These are phyloP conservation scores for Paecilomyces fulvus DNA, from an alignment of 2,329 filamentous ascomycete genomes.

Conservation along the genomic window DNA sequence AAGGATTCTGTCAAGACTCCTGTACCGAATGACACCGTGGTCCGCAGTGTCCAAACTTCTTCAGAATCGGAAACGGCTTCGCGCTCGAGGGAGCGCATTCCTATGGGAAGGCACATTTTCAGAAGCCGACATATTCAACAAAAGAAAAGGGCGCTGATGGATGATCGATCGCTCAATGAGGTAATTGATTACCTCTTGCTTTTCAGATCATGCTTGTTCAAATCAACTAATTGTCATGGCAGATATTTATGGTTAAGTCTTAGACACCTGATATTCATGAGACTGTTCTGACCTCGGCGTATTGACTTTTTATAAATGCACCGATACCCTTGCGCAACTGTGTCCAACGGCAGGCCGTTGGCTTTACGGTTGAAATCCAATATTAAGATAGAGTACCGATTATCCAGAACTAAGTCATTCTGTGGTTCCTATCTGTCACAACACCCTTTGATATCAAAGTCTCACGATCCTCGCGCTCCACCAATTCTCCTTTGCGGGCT, in stretches of 20 bases:
- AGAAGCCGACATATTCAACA: conserved; percentile 78
- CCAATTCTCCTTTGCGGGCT: background rate
- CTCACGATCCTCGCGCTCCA: background rate
- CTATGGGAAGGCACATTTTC: conserved; percentile 60
- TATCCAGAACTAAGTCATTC: background rate
- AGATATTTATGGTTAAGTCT: conserved; percentile 32
- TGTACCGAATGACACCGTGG: conserved; percentile 11
- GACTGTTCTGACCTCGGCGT: background rate
- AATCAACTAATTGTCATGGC: conserved; percentile 6
- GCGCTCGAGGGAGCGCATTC: conserved; percentile 39
- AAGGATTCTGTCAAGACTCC: conserved; percentile 20
- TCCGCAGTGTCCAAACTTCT: conserved; percentile 25
- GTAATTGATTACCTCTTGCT: conserved; percentile 39
- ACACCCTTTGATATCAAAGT: background rate
- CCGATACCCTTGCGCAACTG: background rate
- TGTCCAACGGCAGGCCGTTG: background rate
- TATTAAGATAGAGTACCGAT: background rate
- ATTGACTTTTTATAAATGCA: background rate
- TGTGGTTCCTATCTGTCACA: background rate
- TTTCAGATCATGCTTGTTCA: background rate
- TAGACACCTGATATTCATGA: conserved; percentile 4
- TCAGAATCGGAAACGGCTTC: conserved; percentile 38
- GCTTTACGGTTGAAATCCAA: background rate
- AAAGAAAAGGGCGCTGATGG: conserved; percentile 74
- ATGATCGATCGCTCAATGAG: conserved; percentile 78